Evolutionary conservation across 768 basidiomycete genomes (phyloP).

Genomic region (Leucosporidium scottii): DNA sequence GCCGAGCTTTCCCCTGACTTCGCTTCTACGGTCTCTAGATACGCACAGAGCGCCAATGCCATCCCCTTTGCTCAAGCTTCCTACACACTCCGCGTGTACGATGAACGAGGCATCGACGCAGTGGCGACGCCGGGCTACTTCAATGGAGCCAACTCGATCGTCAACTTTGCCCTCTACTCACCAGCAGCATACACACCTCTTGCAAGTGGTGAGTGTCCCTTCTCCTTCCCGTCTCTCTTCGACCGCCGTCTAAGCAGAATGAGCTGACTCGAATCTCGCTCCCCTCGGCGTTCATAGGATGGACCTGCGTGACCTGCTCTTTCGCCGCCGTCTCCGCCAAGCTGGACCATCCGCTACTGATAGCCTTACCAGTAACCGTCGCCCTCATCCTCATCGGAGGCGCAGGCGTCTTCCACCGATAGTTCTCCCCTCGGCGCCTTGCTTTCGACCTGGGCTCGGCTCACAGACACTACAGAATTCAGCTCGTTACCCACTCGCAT

Average conservation of each 20-base stretch:
- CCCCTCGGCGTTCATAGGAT: conserved; percentile 22
- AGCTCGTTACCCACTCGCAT: background rate
- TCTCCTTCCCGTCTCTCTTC: background rate
- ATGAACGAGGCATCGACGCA: conserved; percentile 65
- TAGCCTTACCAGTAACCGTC: conserved; percentile 27
- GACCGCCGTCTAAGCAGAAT: background rate
- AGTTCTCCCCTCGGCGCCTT: too few relatives aligned
- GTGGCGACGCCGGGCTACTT: conserved; percentile 58
- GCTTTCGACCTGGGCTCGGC: too few relatives aligned
- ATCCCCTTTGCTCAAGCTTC: conserved; percentile 66
- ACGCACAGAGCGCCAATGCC: conserved; percentile 57
- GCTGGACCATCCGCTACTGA: conserved; percentile 15
- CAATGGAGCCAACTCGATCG: conserved; percentile 58
- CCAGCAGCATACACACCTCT: conserved; percentile 26
- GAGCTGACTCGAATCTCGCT: background rate
- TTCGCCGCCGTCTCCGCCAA: conserved; percentile 2
- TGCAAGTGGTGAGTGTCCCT: conserved; percentile 5
- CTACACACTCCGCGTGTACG: conserved; percentile 74
- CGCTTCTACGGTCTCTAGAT: conserved; percentile 37
- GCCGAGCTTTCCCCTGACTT: background rate
- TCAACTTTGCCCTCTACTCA: conserved; percentile 69
- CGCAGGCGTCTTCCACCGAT: conserved; percentile 29
- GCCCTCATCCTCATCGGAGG: conserved; percentile 27
- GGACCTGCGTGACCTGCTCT: conserved; percentile 39
- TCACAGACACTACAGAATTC: too few relatives aligned